Percentiles rank a stretch among this genome's conserved stretches.
Conservation (phyloP, 371 early-diverging fungal species). For the Apophysomyces elegans region DNA sequence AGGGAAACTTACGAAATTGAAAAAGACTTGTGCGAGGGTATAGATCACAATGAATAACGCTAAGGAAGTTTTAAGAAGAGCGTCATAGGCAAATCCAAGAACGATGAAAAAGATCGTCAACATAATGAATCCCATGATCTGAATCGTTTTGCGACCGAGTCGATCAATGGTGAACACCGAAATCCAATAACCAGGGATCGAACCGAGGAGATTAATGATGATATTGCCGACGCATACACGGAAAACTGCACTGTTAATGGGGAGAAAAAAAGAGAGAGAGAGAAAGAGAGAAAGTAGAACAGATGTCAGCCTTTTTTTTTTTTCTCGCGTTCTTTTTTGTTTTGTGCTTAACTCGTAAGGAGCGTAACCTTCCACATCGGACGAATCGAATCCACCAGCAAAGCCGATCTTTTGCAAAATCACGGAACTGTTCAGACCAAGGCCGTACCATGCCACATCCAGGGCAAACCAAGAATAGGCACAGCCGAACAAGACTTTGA, state of each 20-base stretch:
- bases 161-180: conserved; percentile 82
- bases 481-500: conserved; percentile 60
- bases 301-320: too few species aligned
- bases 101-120: conserved; percentile 51
- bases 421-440: conserved; percentile 79
- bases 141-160: conserved; percentile 85
- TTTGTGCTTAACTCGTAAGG: conserved; percentile 34
- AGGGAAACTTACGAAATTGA: conserved; percentile 75
- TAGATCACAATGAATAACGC: conserved; percentile 74
- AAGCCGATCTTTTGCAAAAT: conserved; percentile 73
- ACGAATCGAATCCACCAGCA: conserved; percentile 46
- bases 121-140: conserved; percentile 70
- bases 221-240: conserved; percentile 70
- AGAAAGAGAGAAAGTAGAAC: too few species aligned
- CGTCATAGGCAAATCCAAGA: conserved; percentile 51
- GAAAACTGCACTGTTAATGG: conserved; percentile 51
- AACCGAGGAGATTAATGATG: conserved; percentile 81
- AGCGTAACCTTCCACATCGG: too few species aligned
- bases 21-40: conserved; percentile 84
- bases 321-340: not conserved
- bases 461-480: conserved; percentile 77
- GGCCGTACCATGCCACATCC: conserved; percentile 89
- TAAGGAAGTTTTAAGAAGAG: conserved; percentile 53
- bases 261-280: too few species aligned
- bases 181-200: conserved; percentile 88